Base-by-base conservation (phyloP, 2,329 filamentous ascomycete species). In the Colletotrichum sidae region DNA sequence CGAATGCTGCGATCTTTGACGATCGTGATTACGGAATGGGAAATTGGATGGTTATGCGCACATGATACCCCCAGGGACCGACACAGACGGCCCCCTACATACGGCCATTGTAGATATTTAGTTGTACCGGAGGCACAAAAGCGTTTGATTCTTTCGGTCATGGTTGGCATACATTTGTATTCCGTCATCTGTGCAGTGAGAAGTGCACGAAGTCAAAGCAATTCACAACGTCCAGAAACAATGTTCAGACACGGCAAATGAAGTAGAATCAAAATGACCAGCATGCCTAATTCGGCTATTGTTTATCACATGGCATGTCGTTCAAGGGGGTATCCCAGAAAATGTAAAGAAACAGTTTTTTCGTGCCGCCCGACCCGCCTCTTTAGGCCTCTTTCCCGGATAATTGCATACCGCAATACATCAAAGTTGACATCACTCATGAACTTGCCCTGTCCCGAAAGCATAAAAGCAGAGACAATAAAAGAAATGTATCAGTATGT, bases 51-150 rank as follows among this genome's bases (percentile, higher is more conserved):
- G 41, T 58, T 65, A 66, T 57, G 68, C 65, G 70, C 64, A 69
- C 62, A 69, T 71, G 71, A 73, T 72, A 71, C 70, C 71, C 70
- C 68, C 13, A 67, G 50, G 59, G 52, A 61, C 57, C 52, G 64
- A 67, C 47, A 67, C 46, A 67, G 65, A 50, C 52, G 56, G 52
- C 55, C 55, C 55, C 15, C 56, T 65, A 60, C 47, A 61, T 4
- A 52, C 38, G 65, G 56, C 51, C 55, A 65, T 60, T 57, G 55
- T 66, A 59, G 47, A 63, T 66, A 63, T 35, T 25, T 56, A 53
- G 4, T 63, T 63, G 41, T 66, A 66, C 63, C 63, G 63, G 37
- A 53, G 35, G 57, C 35, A 62, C 35, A 66, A 66, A 66, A 66
- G 63, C 53, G 52, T 63, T 37, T 63, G 57, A 56, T 63, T 63